Percentiles rank a stretch among this genome's conserved stretches.
Conservation (phyloP, 2,329 filamentous ascomycete genomes). For the Cladosporium sp. region DNA sequence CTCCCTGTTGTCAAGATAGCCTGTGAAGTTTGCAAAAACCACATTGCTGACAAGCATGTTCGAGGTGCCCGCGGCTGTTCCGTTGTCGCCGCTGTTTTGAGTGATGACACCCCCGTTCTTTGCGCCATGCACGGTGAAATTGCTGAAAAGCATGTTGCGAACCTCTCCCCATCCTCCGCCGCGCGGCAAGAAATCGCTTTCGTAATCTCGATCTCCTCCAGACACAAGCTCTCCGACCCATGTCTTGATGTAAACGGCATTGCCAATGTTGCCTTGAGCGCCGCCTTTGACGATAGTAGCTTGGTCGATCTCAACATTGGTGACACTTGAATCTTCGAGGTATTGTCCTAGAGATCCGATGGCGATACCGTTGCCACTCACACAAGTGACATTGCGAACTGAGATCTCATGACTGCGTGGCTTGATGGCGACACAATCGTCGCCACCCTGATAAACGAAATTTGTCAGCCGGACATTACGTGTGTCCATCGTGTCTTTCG, state of each 20-base stretch:
- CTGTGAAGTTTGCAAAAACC: conserved; percentile 54
- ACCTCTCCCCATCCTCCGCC: conserved; percentile 58
- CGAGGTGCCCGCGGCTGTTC: conserved; percentile 48
- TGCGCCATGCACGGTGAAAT: conserved; percentile 52
- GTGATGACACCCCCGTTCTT: conserved; percentile 47
- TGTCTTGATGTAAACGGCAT: conserved; percentile 57
- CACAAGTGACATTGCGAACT: conserved; percentile 56
- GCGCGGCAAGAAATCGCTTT: conserved; percentile 49
- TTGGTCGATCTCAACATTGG: conserved; percentile 51
- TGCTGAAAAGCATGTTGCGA: conserved; percentile 52
- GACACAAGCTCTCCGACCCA: conserved; percentile 53
- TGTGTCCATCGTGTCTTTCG: conserved; percentile 55
- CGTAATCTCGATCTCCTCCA: conserved; percentile 46
- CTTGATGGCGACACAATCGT: conserved; percentile 63
- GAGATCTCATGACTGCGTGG: conserved; percentile 61
- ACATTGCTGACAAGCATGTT: conserved; percentile 54
- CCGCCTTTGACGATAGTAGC: conserved; percentile 50
- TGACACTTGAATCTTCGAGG: conserved; percentile 54
- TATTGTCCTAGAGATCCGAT: conserved; percentile 58
- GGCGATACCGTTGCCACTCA: conserved; percentile 54
- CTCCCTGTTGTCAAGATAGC: conserved; percentile 38
- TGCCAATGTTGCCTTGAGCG: conserved; percentile 45
- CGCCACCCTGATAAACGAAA: conserved; percentile 58
- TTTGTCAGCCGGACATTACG: conserved; percentile 52
- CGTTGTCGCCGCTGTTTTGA: conserved; percentile 54